Evolutionary conservation across 345 rosid genomes (phyloP), one percentile per base, ranked within the genome.

Genomic region (Reutealis trisperma): DNA sequence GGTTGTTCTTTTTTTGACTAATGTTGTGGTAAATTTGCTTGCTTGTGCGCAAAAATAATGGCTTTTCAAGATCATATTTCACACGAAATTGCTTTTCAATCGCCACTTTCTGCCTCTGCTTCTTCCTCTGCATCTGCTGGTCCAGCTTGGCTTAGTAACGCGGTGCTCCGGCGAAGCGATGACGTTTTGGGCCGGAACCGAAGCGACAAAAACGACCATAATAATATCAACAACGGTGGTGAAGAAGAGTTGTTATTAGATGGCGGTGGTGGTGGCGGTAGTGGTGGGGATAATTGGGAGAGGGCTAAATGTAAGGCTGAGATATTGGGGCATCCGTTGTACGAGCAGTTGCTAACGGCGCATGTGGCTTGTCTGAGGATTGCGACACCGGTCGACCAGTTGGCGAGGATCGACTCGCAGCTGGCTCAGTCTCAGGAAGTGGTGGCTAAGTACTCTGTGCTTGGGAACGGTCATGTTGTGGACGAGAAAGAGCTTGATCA

Each of bases 311-410:
- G 80, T 42, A 87, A 85, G 77, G 90, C 88, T 45, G 83, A 79
- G 69, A 78, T 87, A 75, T 63, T 87, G 49, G 82, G 83, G 1
- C 90, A 87, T 49, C 90, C 88, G 16, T 68, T 87, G 63, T 87
- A 83, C 76, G 90, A 87, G 10, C 90, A 87, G 72, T 66, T 85
- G 58, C 64, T 81, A 67, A 68, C 82, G 25, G 83, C 83, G 8
- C 86, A 78, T 34, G 81, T 77, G 34, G 79, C 85, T 21, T 86
- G 88, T 51, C 69, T 84, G 59, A 77, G 84, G 75, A 79, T 79
- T 65, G 88, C 86, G 19, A 86, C 86, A 13, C 86, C 85, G 18
- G 85, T 84, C 7, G 88, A 86, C 80, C 86, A 81, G 85, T 63
- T 79, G 64, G 84, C 86, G 0, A 81, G 86, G 80, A 81, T 84